phyloP scores from a whole-genome alignment of 2,329 filamentous ascomycete genomes.

The Scedosporium dehoogii region DNA sequence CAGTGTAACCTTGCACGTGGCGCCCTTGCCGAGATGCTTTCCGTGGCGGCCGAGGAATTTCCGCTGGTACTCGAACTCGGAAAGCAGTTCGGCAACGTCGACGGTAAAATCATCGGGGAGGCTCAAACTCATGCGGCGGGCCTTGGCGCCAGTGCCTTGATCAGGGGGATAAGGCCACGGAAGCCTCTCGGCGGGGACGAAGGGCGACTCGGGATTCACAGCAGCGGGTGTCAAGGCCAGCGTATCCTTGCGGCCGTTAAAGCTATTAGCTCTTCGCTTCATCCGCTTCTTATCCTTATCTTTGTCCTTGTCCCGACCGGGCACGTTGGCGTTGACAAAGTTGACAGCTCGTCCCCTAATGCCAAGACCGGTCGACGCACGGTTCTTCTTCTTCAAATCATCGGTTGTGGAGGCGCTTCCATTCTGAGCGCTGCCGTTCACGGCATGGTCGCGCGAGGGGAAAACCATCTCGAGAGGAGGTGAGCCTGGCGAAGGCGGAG shows the following conservation, averaged over 20 bases:
- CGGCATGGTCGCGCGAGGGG: slow-evolving; percentile 13
- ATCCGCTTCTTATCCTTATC: slow-evolving; percentile 10
- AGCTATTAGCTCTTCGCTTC: slow-evolving; percentile 36
- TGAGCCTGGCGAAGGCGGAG: slow-evolving; percentile 40
- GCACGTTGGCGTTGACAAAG: slow-evolving; percentile 26
- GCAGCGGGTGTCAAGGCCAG: not conserved
- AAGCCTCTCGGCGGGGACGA: slow-evolving; percentile 30
- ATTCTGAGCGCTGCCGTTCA: slow-evolving; percentile 15
- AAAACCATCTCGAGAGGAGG: slow-evolving; percentile 29
- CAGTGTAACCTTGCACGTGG: slow-evolving; percentile 71
- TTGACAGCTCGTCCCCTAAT: slow-evolving; percentile 38
- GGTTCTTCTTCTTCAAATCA: slow-evolving; percentile 41
- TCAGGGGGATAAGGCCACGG: slow-evolving; percentile 55
- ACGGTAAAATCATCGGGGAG: slow-evolving; percentile 66
- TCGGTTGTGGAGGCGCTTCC: slow-evolving; percentile 26
- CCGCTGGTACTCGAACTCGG: slow-evolving; percentile 61
- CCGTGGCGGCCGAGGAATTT: slow-evolving; percentile 63
- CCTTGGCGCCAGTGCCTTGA: slow-evolving; percentile 65
- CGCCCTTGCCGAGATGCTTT: slow-evolving; percentile 70
- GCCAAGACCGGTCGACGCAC: slow-evolving; percentile 39
- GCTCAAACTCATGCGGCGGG: slow-evolving; percentile 64
- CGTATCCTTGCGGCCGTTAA: slow-evolving; percentile 26
- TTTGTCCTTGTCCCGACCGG: slow-evolving; percentile 9
- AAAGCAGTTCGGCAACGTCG: slow-evolving; percentile 56
- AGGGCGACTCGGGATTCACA: slow-evolving; percentile 2